Base-by-base conservation (phyloP, 2,329 filamentous ascomycete species). In the Coniosporium tulheliwenetii region DNA sequence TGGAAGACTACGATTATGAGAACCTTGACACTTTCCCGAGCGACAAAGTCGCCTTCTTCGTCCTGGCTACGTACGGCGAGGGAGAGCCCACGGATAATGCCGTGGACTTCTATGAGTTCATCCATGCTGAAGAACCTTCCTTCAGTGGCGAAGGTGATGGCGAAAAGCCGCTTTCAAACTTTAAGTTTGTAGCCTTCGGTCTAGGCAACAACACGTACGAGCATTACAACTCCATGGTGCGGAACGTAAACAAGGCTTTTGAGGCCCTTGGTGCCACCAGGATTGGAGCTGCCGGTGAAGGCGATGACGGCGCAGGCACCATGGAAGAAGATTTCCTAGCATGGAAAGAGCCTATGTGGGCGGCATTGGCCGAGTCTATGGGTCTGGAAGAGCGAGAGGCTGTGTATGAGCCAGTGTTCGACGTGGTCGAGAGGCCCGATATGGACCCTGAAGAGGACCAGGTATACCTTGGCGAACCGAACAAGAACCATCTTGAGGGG, bases 281-380 rank as follows among this genome's bases (percentile, higher is more conserved):
- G 50, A 85, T 98, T 50, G 87, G 91, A 37, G 70, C 79, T 43
- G 85, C 87, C 42, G 91, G 93, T 52, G 89, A 96, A 67, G 91
- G 91, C 54, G 91, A 98, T 54, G 91, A 98, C 59, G 91, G 93
- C 48, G 87, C 91, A 48, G 91, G 93, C 45, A 98, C 91, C 43
- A 98, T 98, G 93, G 91, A 98, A 66, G 93, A 98, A 66, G 93
- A 98, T 56, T 98, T 96, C 62, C 67, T 98, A 53, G 85, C 89
- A 49, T 98, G 91, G 91, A 98, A 98, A 67, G 91, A 98, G 55
- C 87, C 87, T 46, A 98, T 98, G 91, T 98, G 93, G 91, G 69
- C 74, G 52, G 83, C 82, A 44, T 70, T 98, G 40, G 71, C 81
- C 16, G 75, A 84, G 48, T 78, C 84, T 56, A 85, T 98, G 81